Evolutionary conservation across 2,329 filamentous ascomycete species (phyloP), one percentile per base, ranked within the genome.

Genomic region (Fusarium sp.): DNA sequence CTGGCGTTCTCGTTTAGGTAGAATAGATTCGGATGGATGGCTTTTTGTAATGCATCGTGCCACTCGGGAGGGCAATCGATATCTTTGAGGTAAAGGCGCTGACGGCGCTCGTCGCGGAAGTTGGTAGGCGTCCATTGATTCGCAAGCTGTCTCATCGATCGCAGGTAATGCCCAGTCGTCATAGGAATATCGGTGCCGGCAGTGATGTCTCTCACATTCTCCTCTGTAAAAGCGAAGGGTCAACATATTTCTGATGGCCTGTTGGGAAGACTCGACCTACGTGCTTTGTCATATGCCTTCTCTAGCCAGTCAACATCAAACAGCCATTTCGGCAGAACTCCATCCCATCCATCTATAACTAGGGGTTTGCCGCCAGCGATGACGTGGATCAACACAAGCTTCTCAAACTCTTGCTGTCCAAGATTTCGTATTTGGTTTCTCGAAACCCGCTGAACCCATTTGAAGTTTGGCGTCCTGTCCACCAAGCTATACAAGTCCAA

Each of bases 1-100:
- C 82, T 83, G 3, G 92, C 88, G 66, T 90, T 91, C 45, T 95
- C 91, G 71, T 97, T 97, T 54, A 97, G 84, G 75, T 98, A 99
- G 76, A 94, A 97, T 0, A 98, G 81, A n/a, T 85, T 88, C 0
- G 90, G 87, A 1, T 95, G 94, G 7, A 98, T 90, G 29, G 93
- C 82, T 48, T 91, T 90, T 68, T 89, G 88, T 18, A 99, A 81
- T 58, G 92, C 90, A 27, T 95, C 86, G 50, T 90, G 89, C 96
- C 96, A 99, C 58, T 95, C 89, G 2, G 86, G 81, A 1, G 96
- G 96, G 71, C 94, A 97, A 77, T 99, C 96, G 60, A 99, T 97
- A 75, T 99, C 96, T 75, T 99, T 99, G 23, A 98, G 81, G 76
- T 99, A 99, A 3, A 98, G 88, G 14, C 96, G 88, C 76, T 99